phyloP scores from a whole-genome alignment of 1,139 yeast species.

The Suhomyces coccinellae region DNA sequence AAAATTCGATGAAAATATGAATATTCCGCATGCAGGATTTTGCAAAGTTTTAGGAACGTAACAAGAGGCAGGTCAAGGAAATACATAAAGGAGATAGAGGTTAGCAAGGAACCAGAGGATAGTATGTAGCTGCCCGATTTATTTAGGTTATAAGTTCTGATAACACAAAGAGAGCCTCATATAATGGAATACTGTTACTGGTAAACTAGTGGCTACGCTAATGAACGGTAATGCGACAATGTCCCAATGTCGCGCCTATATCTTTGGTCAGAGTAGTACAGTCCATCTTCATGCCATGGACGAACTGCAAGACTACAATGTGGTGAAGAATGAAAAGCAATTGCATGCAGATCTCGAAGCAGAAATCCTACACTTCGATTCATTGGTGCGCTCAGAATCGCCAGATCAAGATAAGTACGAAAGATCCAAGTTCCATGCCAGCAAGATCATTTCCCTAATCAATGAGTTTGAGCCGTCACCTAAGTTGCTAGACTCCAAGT shows the following conservation, averaged over 20 bases:
- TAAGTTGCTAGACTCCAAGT: conserved; percentile 44
- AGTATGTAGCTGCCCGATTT: no score
- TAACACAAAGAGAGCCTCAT: no score
- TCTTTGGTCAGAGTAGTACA: neutral
- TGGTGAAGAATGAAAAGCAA: conserved; percentile 21
- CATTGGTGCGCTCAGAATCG: conserved; percentile 1
- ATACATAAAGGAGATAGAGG: no score
- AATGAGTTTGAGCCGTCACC: conserved; percentile 60
- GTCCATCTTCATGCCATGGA: conserved; percentile 19
- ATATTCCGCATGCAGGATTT: conserved; percentile 1
- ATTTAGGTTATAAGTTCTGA: no score
- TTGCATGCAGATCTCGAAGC: conserved; percentile 18
- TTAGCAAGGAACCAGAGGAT: no score
- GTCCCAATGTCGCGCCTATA: conserved; percentile 1
- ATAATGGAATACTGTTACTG: no score
- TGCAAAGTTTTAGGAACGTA: neutral
- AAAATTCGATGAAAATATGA: conserved; percentile 7
- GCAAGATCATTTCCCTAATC: conserved; percentile 17
- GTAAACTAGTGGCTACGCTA: neutral
- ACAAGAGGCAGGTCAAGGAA: no score
- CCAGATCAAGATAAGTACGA: conserved; percentile 12
- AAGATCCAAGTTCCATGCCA: conserved; percentile 10
- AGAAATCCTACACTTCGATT: conserved; percentile 1
- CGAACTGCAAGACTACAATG: conserved; percentile 20
- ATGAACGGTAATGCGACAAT: neutral